A percentile compares a stretch with the other conserved stretches of the same genome.
These are phyloP conservation scores for Vitis rotundifolia DNA, from an alignment of 164 flowering plant genomes.

Conservation along the genomic window DNA sequence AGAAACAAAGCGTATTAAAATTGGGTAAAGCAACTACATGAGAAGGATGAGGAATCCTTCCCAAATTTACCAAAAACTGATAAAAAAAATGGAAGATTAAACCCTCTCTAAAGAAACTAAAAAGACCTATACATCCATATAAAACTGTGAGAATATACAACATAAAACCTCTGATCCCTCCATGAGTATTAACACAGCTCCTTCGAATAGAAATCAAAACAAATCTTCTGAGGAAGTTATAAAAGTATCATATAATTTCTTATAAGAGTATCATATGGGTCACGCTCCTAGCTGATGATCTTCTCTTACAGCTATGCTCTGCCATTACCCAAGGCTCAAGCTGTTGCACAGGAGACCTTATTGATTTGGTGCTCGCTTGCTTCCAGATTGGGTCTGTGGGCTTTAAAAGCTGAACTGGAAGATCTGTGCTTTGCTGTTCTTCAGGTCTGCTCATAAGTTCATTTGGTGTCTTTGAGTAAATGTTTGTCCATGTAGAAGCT, in stretches of 20 bases:
- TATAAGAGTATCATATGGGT: neutral
- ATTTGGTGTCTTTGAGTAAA: neutral
- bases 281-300: neutral
- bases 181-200: too few species aligned
- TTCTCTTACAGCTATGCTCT: conserved; percentile 66
- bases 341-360: conserved; percentile 91
- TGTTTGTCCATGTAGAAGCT: neutral
- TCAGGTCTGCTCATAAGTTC: conserved; percentile 53
- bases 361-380: conserved; percentile 97
- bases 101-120: too few species aligned
- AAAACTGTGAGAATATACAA: too few species aligned
- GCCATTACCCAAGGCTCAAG: conserved; percentile 77
- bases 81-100: too few species aligned
- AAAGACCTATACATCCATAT: too few species aligned
- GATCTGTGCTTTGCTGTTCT: conserved; percentile 96
- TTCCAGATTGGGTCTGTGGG: conserved; percentile 95
- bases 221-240: too few species aligned
- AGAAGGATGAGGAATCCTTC: too few species aligned
- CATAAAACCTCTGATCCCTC: too few species aligned
- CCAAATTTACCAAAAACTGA: too few species aligned
- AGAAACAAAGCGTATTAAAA: too few species aligned
- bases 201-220: too few species aligned
- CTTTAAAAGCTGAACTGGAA: conserved; percentile 92
- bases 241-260: neutral
- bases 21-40: too few species aligned